Conservation (phyloP, 2,329 filamentous ascomycete species). For the Clonostachys rosea region DNA sequence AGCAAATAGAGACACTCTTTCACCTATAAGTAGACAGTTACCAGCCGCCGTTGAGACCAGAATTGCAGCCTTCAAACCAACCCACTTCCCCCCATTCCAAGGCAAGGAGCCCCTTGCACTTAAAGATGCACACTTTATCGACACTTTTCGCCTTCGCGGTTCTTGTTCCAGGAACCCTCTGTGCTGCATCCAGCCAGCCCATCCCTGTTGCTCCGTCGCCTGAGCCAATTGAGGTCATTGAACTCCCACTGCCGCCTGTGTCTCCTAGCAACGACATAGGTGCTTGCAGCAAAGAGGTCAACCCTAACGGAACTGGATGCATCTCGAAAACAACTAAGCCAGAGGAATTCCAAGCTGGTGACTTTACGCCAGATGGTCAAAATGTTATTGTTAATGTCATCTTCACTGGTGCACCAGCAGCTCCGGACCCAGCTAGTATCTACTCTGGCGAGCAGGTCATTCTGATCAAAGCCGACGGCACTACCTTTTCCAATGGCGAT, state of each 20-base stretch:
- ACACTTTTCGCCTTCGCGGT: too few relatives aligned
- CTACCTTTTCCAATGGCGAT: constrained; percentile 32
- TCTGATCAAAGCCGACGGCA: constrained; percentile 31
- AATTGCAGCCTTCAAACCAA: too few relatives aligned
- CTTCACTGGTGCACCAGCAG: constrained; percentile 31
- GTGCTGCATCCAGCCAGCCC: too few relatives aligned
- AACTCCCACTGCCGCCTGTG: background rate
- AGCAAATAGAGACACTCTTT: too few relatives aligned
- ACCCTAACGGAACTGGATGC: background rate
- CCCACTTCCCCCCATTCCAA: too few relatives aligned
- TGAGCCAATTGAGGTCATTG: background rate
- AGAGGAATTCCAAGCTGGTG: background rate
- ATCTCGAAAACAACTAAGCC: background rate
- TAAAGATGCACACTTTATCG: too few relatives aligned
- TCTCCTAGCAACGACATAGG: background rate
- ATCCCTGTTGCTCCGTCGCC: background rate
- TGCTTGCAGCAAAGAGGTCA: background rate
- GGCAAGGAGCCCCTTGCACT: too few relatives aligned
- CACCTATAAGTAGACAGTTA: too few relatives aligned
- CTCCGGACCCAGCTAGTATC: constrained; percentile 28
- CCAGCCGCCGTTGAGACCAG: too few relatives aligned
- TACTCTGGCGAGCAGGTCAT: constrained; percentile 33
- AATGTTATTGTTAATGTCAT: constrained; percentile 29
- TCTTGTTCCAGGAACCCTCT: too few relatives aligned
- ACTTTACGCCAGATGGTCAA: constrained; percentile 19